phyloP scores from a whole-genome alignment of 208 protist genomes.

The Leishmania braziliensis region DNA sequence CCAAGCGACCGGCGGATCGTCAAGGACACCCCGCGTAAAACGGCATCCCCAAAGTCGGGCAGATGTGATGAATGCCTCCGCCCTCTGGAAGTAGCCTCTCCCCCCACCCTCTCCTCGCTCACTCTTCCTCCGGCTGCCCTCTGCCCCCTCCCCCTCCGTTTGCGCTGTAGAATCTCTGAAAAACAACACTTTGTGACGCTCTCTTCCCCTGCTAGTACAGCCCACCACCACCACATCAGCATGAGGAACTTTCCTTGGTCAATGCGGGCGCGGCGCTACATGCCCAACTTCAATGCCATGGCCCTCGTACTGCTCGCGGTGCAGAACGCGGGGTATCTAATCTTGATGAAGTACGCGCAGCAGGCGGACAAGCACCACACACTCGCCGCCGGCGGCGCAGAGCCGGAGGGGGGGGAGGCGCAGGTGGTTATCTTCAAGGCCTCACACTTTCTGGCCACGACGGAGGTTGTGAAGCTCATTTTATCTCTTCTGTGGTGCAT shows the following conservation, averaged over 20 bases:
- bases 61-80: background rate
- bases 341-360: slow-evolving; percentile 21
- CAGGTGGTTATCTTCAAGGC: background rate
- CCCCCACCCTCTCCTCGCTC: background rate
- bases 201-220: background rate
- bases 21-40: background rate
- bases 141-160: background rate
- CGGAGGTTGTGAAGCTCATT: slow-evolving; percentile 10
- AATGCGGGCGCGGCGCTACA: background rate
- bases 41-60: background rate
- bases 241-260: background rate
- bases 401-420: background rate
- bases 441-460: slow-evolving; percentile 16
- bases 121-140: background rate
- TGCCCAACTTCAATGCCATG: slow-evolving; percentile 18
- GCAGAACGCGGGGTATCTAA: slow-evolving; percentile 25
- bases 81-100: background rate
- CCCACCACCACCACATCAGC: background rate
- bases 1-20: background rate
- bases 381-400: background rate
- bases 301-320: slow-evolving; percentile 16
- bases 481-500: slow-evolving; percentile 17
- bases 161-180: background rate
- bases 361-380: background rate
- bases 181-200: background rate